Evolutionary conservation across 345 rosid genomes (phyloP).

Genomic region (Hypericum perforatum): DNA sequence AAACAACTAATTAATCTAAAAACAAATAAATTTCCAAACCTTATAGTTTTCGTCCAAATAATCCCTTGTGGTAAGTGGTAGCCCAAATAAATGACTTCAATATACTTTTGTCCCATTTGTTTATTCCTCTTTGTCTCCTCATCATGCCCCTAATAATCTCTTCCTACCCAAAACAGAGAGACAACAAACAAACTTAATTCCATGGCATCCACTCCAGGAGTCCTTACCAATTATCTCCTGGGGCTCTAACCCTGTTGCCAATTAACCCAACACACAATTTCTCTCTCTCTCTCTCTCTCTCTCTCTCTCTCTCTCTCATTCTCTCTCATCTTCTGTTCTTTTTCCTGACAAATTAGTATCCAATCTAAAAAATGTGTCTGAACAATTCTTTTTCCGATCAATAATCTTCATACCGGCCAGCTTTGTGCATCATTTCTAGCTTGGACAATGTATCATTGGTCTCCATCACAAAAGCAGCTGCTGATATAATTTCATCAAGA

Average conservation of each 20-base stretch:
- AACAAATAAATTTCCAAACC: too few relatives aligned
- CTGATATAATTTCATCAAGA: too few relatives aligned
- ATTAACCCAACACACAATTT: background rate
- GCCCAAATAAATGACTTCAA: too few relatives aligned
- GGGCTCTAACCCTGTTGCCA: slow-evolving; percentile 13
- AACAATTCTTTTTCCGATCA: too few relatives aligned
- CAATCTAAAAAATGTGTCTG: too few relatives aligned
- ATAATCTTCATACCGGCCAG: too few relatives aligned
- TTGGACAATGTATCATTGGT: too few relatives aligned
- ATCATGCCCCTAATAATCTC: slow-evolving; percentile 16
- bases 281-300: background rate
- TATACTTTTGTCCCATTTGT: background rate
- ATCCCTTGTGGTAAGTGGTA: too few relatives aligned
- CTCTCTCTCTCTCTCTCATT: background rate
- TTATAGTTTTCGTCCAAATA: too few relatives aligned
- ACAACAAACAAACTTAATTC: slow-evolving; percentile 10
- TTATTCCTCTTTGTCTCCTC: background rate
- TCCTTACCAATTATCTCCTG: slow-evolving; percentile 20
- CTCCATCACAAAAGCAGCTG: too few relatives aligned
- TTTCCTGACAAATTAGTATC: background rate
- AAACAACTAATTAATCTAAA: too few relatives aligned
- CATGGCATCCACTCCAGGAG: slow-evolving; percentile 31
- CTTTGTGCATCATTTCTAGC: too few relatives aligned
- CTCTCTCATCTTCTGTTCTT: background rate
- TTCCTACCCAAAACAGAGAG: slow-evolving; percentile 18